Conservation (phyloP, 768 basidiomycete genomes). For the Scleroderma bovista region DNA sequence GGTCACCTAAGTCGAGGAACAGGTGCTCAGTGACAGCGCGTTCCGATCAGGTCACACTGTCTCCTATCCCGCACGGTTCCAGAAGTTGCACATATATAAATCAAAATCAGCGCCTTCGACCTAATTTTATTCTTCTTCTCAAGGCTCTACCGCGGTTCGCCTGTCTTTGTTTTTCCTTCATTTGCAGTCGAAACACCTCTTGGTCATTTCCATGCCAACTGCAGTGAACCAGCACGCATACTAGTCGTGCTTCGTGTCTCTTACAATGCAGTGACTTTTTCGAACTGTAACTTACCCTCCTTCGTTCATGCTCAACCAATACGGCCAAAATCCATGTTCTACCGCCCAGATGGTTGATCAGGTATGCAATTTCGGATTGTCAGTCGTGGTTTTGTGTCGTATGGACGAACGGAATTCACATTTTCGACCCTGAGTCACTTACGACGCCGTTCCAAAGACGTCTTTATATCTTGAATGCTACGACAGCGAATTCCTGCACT, state of each 20-base stretch:
- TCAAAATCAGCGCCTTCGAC: background rate
- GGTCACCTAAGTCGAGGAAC: background rate
- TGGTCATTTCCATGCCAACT: too few relatives aligned
- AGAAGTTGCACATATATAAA: background rate
- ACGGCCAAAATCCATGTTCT: slow-evolving; percentile 9
- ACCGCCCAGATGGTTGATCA: slow-evolving; percentile 14
- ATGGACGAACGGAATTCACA: background rate
- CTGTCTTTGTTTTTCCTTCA: background rate
- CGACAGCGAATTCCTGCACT: slow-evolving; percentile 14
- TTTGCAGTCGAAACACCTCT: background rate
- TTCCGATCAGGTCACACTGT: background rate
- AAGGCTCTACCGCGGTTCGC: background rate
- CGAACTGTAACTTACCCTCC: slow-evolving; percentile 5
- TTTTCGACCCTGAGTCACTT: slow-evolving; percentile 2
- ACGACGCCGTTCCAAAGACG: slow-evolving; percentile 11
- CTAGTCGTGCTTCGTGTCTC: background rate
- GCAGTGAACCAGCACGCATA: too few relatives aligned
- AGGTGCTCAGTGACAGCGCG: background rate
- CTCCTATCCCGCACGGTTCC: slow-evolving; percentile 2
- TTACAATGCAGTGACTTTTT: slow-evolving; percentile 5
- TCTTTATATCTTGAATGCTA: slow-evolving; percentile 13
- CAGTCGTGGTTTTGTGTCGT: background rate
- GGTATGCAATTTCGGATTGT: slow-evolving; percentile 14
- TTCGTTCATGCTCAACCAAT: slow-evolving; percentile 9
- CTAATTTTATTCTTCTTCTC: background rate